Base-by-base conservation (phyloP, 208 protist genomes). In the Tetramitus jugosus region DNA sequence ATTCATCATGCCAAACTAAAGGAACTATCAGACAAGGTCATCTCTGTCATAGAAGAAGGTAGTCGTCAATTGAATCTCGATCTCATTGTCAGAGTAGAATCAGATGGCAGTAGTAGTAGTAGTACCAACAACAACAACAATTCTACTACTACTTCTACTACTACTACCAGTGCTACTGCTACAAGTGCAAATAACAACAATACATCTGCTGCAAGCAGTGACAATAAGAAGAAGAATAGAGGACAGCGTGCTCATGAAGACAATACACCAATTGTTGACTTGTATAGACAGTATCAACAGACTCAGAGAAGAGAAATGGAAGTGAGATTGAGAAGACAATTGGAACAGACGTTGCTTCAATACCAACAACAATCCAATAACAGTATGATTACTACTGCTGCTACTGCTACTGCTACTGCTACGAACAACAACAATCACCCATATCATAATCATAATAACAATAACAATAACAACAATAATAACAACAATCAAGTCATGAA, bases 201-300 rank as follows among this genome's bases (percentile, higher is more conserved):
- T 60, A 26, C 14, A 60, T 60, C 2, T 60, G 2, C 14, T 60
- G 2, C 3, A 49, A 49, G 14, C 8, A 17, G 45, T 49, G 45
- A 49, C 8, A 49, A 14, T 62, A 31, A 39, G 31, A 43, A 39
- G 37, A 33, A 0, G 37, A 4, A 61, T 29, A 77, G 61, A 53
- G 74, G 74, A 29, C 46, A 77, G 61, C 43, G 74, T 52, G 74
- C 74, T 20, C 29, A 60, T 77, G 74, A 77, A 77, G 3, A 20
- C 0, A 77, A 77, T 23, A 77, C 74, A 29, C 3, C 74, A 39
- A 31, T 77, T 1, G 39, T 77, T 49, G 74, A 77, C 52, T n/a
- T 77, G 23, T 77, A 35, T 35, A 46, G 43, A 29, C 74, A 61
- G 40, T 53, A 77, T 61, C 2, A 2, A 26, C 29, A 53, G 35